A percentile compares a stretch with the other conserved stretches of the same genome.
Evolutionary conservation across 139 green algal genomes (phyloP).

Genomic region (Asterochloris sp.): DNA sequence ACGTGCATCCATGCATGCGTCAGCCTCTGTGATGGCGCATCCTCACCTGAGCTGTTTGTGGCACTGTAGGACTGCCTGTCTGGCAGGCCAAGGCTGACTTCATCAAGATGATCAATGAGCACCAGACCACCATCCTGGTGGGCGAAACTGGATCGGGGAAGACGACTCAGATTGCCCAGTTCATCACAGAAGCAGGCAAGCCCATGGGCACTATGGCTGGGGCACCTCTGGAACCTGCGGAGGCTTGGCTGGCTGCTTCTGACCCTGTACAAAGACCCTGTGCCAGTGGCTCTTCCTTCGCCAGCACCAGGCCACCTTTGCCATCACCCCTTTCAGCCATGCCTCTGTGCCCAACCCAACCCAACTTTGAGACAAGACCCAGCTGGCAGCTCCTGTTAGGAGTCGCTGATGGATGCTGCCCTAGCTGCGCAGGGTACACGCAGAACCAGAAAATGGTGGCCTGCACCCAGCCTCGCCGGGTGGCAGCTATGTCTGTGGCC

Average conservation of each 20-base stretch:
- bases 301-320: too few species aligned
- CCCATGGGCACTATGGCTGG: too few species aligned
- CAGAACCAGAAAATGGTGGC: constrained; percentile 67
- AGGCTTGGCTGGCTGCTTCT: too few species aligned
- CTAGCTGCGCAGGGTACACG: constrained; percentile 56
- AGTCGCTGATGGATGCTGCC: too few species aligned
- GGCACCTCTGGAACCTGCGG: too few species aligned
- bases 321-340: too few species aligned
- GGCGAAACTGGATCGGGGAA: constrained; percentile 97
- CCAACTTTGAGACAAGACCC: too few species aligned
- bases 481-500: constrained; percentile 87
- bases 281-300: too few species aligned
- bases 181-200: constrained; percentile 74
- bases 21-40: background rate
- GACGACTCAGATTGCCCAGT: constrained; percentile 99
- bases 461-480: constrained; percentile 85
- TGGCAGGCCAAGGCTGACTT: constrained; percentile 96
- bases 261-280: too few species aligned
- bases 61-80: constrained; percentile 81
- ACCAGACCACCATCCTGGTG: constrained; percentile 98
- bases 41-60: background rate
- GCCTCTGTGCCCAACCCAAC: too few species aligned
- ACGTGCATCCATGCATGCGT: background rate
- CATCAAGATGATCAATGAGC: constrained; percentile 80
- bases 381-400: too few species aligned